phyloP scores from a whole-genome alignment of 2,329 filamentous ascomycete species.

The Penicillium sp. region DNA sequence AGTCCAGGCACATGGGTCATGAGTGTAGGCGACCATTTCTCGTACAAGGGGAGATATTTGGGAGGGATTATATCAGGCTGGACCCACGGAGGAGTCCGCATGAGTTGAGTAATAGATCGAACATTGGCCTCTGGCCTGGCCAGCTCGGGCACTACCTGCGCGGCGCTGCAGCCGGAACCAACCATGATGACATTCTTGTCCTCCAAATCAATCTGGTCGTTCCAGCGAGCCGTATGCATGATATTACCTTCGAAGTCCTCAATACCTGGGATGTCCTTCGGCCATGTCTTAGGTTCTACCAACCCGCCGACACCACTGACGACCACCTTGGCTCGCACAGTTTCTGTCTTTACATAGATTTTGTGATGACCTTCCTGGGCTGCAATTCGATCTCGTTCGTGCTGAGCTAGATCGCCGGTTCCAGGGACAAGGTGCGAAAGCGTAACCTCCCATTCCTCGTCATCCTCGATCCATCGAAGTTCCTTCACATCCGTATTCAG shows the following conservation, averaged over 20 bases:
- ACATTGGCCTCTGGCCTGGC: slow-evolving; percentile 42
- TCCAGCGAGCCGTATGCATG: slow-evolving; percentile 52
- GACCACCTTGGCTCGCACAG: slow-evolving; percentile 47
- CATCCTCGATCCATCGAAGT: slow-evolving; percentile 46
- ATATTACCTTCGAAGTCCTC: slow-evolving; percentile 49
- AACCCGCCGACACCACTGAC: slow-evolving; percentile 49
- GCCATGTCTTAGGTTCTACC: slow-evolving; percentile 47
- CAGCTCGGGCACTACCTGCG: slow-evolving; percentile 49
- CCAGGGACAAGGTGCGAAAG: slow-evolving; percentile 46
- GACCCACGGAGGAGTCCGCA: slow-evolving; percentile 52
- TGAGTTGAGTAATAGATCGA: slow-evolving; percentile 52
- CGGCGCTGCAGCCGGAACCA: slow-evolving; percentile 51
- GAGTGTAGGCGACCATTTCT: slow-evolving; percentile 41
- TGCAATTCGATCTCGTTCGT: slow-evolving; percentile 40
- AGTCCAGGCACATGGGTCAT: slow-evolving; percentile 46
- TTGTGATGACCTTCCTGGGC: slow-evolving; percentile 38
- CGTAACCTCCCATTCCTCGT: slow-evolving; percentile 49
- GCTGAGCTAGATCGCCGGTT: slow-evolving; percentile 45
- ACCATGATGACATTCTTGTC: slow-evolving; percentile 51
- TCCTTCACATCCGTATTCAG: slow-evolving; percentile 50
- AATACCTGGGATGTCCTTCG: slow-evolving; percentile 44
- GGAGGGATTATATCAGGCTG: slow-evolving; percentile 36
- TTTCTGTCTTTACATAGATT: slow-evolving; percentile 46
- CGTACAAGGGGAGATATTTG: slow-evolving; percentile 36
- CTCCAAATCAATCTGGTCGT: slow-evolving; percentile 44